Evolutionary conservation across 192 early-diverging fungal genomes (phyloP).

Genomic region (Irineochytrium annulatum): DNA sequence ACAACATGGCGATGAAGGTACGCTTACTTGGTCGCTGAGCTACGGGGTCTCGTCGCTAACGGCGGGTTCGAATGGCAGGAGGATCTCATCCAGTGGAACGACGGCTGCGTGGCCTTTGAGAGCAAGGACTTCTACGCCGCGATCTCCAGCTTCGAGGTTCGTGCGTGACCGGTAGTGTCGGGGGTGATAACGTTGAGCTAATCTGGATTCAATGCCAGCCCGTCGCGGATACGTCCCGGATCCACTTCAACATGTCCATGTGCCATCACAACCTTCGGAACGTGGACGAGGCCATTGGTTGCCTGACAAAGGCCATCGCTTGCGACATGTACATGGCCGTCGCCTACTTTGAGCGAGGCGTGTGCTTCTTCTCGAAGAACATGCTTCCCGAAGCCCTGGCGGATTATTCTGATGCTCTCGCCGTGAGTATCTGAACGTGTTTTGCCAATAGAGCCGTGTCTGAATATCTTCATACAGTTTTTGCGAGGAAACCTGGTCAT

Average conservation of each 20-base stretch:
- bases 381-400: slow-evolving; percentile 65
- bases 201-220: slow-evolving; percentile 29
- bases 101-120: background rate
- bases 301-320: slow-evolving; percentile 68
- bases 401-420: slow-evolving; percentile 78
- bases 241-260: slow-evolving; percentile 94
- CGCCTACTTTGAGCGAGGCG: slow-evolving; percentile 90
- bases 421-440: slow-evolving; percentile 41
- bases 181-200: too few relatives aligned
- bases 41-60: too few relatives aligned
- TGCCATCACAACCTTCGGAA: slow-evolving; percentile 69
- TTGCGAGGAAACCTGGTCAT: slow-evolving; percentile 76
- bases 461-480: slow-evolving; percentile 9
- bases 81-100: slow-evolving; percentile 2
- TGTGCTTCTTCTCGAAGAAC: slow-evolving; percentile 69
- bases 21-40: too few relatives aligned
- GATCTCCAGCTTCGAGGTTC: background rate
- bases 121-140: background rate
- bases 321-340: slow-evolving; percentile 87
- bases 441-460: background rate
- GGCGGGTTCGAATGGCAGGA: too few relatives aligned
- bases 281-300: slow-evolving; percentile 69
- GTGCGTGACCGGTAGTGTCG: too few relatives aligned
- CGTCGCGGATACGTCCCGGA: slow-evolving; percentile 88
- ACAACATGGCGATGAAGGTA: too few relatives aligned